A percentile compares a stretch with the other conserved stretches of the same genome.
phyloP scores from a whole-genome alignment of 345 rosid genomes.

The Mangifera indica region DNA sequence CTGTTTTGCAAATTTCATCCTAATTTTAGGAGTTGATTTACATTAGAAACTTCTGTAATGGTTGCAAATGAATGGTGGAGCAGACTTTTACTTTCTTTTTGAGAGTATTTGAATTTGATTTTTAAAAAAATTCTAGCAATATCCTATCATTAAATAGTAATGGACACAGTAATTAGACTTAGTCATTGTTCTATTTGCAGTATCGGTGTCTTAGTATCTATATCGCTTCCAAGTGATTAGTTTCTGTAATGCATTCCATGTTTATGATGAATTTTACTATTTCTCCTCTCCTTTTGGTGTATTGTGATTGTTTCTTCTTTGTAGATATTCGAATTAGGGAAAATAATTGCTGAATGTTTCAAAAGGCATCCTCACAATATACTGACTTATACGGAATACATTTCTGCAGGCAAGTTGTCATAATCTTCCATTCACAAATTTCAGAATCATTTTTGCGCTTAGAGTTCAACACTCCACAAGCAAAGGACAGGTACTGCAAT shows the following conservation, averaged over 20 bases:
- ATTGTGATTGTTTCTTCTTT: neutral
- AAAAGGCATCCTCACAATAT: neutral
- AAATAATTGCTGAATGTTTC: neutral
- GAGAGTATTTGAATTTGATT: too few relatives aligned
- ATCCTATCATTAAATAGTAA: neutral
- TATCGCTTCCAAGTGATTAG: conserved; percentile 2
- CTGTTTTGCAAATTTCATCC: too few relatives aligned
- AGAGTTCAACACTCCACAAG: conserved; percentile 75
- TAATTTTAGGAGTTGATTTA: too few relatives aligned
- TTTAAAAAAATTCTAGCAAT: too few relatives aligned
- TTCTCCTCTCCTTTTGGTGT: neutral
- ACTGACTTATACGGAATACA: neutral
- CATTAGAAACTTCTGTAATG: too few relatives aligned
- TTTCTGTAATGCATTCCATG: neutral
- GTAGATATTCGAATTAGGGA: too few relatives aligned
- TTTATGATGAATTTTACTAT: neutral
- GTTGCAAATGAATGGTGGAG: too few relatives aligned
- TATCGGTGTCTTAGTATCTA: neutral
- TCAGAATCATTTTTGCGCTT: conserved; percentile 69
- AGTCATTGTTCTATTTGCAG: too few relatives aligned
- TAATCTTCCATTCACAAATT: conserved; percentile 78
- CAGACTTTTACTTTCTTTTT: too few relatives aligned
- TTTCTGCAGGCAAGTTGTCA: conserved; percentile 80
- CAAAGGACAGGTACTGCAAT: conserved; percentile 72
- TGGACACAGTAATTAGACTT: neutral